These are phyloP conservation scores for Xylaria intraflava DNA, from an alignment of 495 filamentous ascomycete species.

Conservation along the genomic window DNA sequence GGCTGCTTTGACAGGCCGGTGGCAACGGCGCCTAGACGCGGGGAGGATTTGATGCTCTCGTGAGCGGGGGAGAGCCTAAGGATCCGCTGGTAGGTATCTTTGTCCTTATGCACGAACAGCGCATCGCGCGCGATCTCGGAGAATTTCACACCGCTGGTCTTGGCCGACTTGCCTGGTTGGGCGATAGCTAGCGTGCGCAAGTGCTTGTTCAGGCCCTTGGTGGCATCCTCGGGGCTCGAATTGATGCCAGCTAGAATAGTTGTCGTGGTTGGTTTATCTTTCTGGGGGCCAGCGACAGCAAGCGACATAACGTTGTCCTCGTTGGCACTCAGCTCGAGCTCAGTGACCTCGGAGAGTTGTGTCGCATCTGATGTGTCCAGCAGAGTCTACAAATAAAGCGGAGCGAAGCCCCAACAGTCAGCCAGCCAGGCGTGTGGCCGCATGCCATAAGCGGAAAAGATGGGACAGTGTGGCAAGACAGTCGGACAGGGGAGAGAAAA, in stretches of 20 bases:
- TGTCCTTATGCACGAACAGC: constrained; percentile 56
- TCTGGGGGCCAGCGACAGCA: constrained; percentile 54
- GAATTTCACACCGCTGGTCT: constrained; percentile 38
- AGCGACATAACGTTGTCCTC: constrained; percentile 90
- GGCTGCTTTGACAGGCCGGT: constrained; percentile 62
- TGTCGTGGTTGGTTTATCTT: constrained; percentile 49
- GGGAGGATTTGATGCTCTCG: constrained; percentile 30
- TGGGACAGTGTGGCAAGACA: neutral
- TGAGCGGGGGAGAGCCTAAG: constrained; percentile 61
- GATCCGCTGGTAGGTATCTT: constrained; percentile 73
- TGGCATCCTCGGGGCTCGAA: constrained; percentile 61
- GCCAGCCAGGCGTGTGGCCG: neutral
- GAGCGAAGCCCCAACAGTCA: constrained; percentile 19
- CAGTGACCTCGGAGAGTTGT: constrained; percentile 57
- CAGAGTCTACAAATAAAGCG: constrained; percentile 46
- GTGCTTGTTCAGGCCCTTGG: constrained; percentile 79
- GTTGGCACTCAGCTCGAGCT: constrained; percentile 74
- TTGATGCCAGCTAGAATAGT: constrained; percentile 80
- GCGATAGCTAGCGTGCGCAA: constrained; percentile 70
- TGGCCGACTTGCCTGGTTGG: constrained; percentile 39
- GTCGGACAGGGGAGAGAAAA: neutral
- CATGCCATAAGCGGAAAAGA: neutral
- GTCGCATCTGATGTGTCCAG: constrained; percentile 58
- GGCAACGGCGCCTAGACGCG: constrained; percentile 64
- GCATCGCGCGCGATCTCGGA: constrained; percentile 50